Evolutionary conservation across 108 stramenopile genomes (phyloP), one percentile per base, ranked within the genome.

Genomic region (Cyclostephanos invisitatus): DNA sequence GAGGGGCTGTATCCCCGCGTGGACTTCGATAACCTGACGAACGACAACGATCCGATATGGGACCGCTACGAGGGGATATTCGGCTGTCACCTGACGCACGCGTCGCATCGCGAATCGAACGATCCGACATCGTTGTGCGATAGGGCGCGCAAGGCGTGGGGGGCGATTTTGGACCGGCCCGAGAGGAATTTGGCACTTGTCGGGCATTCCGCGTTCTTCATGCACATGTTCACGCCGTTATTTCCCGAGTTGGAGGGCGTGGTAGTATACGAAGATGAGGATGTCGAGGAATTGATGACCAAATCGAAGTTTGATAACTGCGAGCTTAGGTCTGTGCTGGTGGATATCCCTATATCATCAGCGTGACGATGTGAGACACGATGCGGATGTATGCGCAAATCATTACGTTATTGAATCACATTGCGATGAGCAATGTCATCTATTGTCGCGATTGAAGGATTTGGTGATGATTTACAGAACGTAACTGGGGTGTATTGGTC

Each of bases 161-260:
- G 56, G 48, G 53, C 50, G 5, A 17, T 82, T 40, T 21, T 72
- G 12, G 11, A 55, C 12, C 64, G 81, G 35, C 81, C 77, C 5
- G 81, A 82, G 37, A 67, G 42, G 40, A 36, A 62, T 12, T 28
- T 82, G 59, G 81, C 81, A 22, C 48, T 82, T 57, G 77, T 78
- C 15, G 72, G 76, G 38, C 81, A 82, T 59, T 78, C 77, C 11
- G 81, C 77, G 56, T 78, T 82, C 48, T 82, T 82, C 54, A 74
- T 74, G 77, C 77, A 82, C 72, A 74, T 68, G 72, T 82, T 82
- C 55, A 74, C 77, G 9, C 81, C 81, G 7, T 70, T 75, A 42
- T 75, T 71, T 60, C 63, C 62, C 37, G 81, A 82, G 54, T 59
- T 82, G 42, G 46, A 72, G 21, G 77, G 77, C 9, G 63, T 82